phyloP scores from a whole-genome alignment of 768 basidiomycete species.

The Sistotremastrum suecicum region DNA sequence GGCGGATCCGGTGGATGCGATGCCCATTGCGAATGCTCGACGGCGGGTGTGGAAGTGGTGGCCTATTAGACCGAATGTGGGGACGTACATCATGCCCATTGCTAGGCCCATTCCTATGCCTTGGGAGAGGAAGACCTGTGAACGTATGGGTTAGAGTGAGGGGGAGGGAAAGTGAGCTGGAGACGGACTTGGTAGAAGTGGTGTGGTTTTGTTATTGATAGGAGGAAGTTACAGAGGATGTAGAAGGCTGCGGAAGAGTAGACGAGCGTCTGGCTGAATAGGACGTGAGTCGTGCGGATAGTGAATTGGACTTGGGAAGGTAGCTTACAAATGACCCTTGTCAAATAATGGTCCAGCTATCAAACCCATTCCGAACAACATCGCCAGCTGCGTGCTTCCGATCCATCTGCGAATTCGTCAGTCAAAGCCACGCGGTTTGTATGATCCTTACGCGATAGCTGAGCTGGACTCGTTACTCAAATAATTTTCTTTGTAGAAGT shows the following conservation, averaged over 20 bases:
- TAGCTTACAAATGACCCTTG: constrained; percentile 34
- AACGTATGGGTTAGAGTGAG: constrained; percentile 5
- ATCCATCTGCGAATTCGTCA: constrained; percentile 23
- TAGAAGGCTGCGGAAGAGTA: constrained; percentile 30
- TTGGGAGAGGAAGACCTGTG: constrained; percentile 36
- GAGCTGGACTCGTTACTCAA: constrained; percentile 23
- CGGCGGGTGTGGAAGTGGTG: constrained; percentile 38
- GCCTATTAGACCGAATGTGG: constrained; percentile 30
- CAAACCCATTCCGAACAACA: constrained; percentile 30
- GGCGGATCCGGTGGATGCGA: constrained; percentile 44
- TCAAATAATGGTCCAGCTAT: constrained; percentile 36
- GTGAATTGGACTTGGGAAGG: too few relatives aligned
- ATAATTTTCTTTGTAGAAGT: constrained; percentile 25
- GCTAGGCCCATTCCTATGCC: constrained; percentile 37
- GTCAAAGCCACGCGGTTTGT: neutral
- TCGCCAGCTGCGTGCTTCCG: constrained; percentile 34
- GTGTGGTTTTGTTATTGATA: constrained; percentile 28
- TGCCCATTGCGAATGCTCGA: constrained; percentile 36
- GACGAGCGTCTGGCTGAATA: constrained; percentile 26
- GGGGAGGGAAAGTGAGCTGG: neutral
- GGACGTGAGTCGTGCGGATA: too few relatives aligned
- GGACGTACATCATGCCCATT: constrained; percentile 33
- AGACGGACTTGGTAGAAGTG: constrained; percentile 27
- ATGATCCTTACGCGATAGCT: constrained; percentile 19
- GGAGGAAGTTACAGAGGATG: constrained; percentile 28